Evolutionary conservation across 2,329 filamentous ascomycete genomes (phyloP).

Genomic region (Diatrype stigma): DNA sequence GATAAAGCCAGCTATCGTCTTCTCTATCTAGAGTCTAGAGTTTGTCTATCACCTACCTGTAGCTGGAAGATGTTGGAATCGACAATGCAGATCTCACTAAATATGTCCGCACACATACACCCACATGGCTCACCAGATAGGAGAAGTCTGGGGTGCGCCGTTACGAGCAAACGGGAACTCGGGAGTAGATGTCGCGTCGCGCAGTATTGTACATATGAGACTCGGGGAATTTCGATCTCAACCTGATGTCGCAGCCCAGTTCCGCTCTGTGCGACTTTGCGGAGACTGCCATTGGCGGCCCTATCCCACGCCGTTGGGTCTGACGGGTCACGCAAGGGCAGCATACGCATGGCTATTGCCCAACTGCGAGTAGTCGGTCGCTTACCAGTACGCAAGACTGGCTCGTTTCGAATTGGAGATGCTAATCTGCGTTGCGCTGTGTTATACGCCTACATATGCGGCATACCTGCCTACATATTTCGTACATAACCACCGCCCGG

Average conservation of each 20-base stretch:
- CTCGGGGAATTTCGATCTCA: constrained; percentile 10
- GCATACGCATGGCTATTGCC: background rate
- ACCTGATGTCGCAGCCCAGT: background rate
- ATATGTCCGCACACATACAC: background rate
- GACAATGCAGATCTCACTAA: background rate
- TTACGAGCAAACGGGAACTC: background rate
- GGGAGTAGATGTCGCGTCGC: background rate
- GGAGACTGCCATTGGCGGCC: constrained; percentile 8
- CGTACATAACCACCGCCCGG: too few species aligned
- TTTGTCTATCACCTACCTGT: background rate
- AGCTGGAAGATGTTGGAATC: background rate
- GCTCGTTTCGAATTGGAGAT: background rate
- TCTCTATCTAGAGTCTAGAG: background rate
- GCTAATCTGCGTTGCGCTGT: background rate
- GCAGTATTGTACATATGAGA: background rate
- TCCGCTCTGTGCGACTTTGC: background rate
- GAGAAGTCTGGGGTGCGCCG: background rate
- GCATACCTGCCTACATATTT: background rate
- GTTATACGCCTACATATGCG: background rate
- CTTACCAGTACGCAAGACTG: background rate
- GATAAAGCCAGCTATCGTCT: background rate
- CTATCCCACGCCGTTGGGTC: constrained; percentile 20
- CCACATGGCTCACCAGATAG: background rate
- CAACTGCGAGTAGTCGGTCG: background rate
- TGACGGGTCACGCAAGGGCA: constrained; percentile 16